These are phyloP conservation scores for Termitomyces sp. DNA, from an alignment of 768 basidiomycete genomes.

Conservation along the genomic window DNA sequence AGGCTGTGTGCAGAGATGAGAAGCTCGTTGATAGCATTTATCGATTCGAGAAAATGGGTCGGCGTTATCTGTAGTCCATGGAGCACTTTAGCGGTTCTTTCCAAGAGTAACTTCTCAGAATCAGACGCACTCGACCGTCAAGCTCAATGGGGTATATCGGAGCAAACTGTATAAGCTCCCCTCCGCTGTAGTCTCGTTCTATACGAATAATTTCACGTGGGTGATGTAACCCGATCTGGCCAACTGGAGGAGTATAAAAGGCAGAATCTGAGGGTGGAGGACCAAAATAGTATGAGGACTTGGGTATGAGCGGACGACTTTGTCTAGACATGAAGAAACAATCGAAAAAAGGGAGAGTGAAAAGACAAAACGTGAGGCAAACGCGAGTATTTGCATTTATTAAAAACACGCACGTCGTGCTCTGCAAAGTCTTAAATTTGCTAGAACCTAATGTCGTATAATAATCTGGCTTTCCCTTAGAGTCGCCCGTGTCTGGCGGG, in stretches of 20 bases:
- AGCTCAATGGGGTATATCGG: constrained; percentile 88
- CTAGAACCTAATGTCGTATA: constrained; percentile 38
- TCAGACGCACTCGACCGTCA: constrained; percentile 74
- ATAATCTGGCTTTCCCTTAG: constrained; percentile 27
- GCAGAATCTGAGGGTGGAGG: constrained; percentile 73
- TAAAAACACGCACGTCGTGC: constrained; percentile 30
- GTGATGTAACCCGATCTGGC: constrained; percentile 83
- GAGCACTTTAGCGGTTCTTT: constrained; percentile 5
- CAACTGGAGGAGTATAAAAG: constrained; percentile 74
- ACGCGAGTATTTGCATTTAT: constrained; percentile 9
- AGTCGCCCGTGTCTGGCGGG: constrained; percentile 38
- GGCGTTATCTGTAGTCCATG: constrained; percentile 66
- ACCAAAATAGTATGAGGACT: constrained; percentile 81
- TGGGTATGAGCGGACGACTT: constrained; percentile 54
- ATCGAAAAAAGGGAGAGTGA: neutral
- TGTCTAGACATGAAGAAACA: constrained; percentile 16
- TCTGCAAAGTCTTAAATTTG: constrained; percentile 39
- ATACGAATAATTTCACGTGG: constrained; percentile 90
- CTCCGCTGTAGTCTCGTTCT: constrained; percentile 88
- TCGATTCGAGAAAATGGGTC: constrained; percentile 82
- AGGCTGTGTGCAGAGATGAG: constrained; percentile 85
- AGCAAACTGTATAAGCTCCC: constrained; percentile 88
- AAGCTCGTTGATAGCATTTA: constrained; percentile 85
- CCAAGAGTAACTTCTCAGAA: neutral
- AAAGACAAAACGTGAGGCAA: constrained; percentile 5